These are phyloP conservation scores for Alternaria ethzedia DNA, from an alignment of 2,329 filamentous ascomycete genomes.

Conservation along the genomic window DNA sequence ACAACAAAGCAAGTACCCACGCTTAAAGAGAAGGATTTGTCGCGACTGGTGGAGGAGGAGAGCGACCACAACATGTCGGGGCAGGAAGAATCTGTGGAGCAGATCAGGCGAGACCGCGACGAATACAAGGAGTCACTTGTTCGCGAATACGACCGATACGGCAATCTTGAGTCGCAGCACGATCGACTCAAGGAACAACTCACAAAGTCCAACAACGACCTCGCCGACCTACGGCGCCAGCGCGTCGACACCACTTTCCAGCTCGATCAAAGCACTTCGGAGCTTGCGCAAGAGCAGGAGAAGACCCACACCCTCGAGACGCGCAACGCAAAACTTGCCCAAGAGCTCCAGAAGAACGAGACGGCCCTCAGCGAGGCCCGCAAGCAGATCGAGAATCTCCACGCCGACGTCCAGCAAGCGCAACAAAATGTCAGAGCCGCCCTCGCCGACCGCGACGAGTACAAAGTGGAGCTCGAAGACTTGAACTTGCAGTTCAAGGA, in stretches of 20 bases:
- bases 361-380: background rate
- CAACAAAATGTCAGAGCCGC: background rate
- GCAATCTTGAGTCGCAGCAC: background rate
- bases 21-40: conserved; percentile 3
- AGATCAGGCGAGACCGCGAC: background rate
- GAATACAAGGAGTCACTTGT: background rate
- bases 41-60: conserved; percentile 6
- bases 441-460: background rate
- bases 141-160: background rate
- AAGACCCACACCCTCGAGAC: background rate
- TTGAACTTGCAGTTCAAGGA: conserved; percentile 15
- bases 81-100: background rate
- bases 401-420: background rate
- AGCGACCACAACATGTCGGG: conserved; percentile 3
- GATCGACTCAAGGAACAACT: background rate
- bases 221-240: background rate
- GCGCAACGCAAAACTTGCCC: background rate
- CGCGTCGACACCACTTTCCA: background rate
- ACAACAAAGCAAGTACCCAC: conserved; percentile 15
- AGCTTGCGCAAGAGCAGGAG: background rate
- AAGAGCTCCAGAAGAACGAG: background rate
- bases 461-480: background rate
- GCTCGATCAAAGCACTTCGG: background rate
- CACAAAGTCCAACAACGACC: background rate
- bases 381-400: background rate